phyloP scores from a whole-genome alignment of 208 protist species.

The Crithidia mellificae region DNA sequence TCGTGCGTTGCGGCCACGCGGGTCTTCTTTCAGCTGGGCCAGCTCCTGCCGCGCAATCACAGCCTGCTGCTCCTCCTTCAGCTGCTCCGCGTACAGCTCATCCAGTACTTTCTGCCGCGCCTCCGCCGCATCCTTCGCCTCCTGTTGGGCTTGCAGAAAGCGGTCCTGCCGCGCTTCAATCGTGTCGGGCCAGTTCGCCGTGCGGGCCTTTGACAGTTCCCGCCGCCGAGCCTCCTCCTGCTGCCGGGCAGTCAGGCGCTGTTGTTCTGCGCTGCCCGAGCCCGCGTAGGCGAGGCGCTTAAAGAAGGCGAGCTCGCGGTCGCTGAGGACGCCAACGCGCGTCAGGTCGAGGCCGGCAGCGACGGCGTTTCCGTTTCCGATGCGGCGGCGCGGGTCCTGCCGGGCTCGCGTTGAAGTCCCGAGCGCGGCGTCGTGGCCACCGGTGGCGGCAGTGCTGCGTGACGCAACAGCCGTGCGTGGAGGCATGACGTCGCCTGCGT shows the following conservation, averaged over 20 bases:
- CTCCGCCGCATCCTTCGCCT: constrained; percentile 57
- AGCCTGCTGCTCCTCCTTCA: constrained; percentile 59
- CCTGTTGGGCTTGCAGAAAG: constrained; percentile 49
- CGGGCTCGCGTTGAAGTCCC: constrained; percentile 53
- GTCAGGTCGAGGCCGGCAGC: constrained; percentile 57
- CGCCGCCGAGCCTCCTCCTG: constrained; percentile 43
- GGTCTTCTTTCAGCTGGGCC: constrained; percentile 67
- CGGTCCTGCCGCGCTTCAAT: constrained; percentile 61
- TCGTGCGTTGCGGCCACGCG: constrained; percentile 66
- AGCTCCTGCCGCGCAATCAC: constrained; percentile 50
- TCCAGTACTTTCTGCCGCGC: constrained; percentile 57
- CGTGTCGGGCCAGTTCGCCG: constrained; percentile 69
- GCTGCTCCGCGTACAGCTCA: constrained; percentile 56
- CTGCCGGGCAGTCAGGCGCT: constrained; percentile 30
- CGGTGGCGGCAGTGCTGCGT: neutral
- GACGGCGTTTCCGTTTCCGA: constrained; percentile 86
- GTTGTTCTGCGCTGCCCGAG: constrained; percentile 34
- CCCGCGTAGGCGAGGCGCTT: constrained; percentile 42
- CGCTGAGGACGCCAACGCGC: constrained; percentile 68
- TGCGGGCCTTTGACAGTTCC: constrained; percentile 48
- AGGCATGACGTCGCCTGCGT: neutral
- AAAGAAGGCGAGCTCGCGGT: constrained; percentile 72
- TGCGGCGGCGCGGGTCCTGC: constrained; percentile 53
- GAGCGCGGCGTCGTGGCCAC: constrained; percentile 3
- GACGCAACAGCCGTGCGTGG: constrained; percentile 1